Base-by-base conservation (phyloP, 2,329 filamentous ascomycete species). In the Pseudocercospora fuligena region DNA sequence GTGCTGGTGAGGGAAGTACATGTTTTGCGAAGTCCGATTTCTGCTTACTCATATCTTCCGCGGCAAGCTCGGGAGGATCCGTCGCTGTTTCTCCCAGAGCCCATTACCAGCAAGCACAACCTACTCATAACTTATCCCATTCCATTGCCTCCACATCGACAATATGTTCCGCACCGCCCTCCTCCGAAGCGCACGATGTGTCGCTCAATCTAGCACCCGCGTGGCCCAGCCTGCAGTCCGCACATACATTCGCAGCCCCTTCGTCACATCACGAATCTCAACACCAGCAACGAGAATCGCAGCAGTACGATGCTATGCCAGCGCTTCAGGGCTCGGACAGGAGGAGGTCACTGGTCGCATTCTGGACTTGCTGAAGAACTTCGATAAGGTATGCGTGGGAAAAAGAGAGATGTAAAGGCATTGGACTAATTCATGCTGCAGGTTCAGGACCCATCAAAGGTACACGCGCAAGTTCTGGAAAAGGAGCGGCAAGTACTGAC, bases 101-200 rank as follows among this genome's bases (percentile, higher is more conserved):
- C 36, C 40, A 43, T 43, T 16, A 19, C 40, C 7, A 43, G 40
- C 33, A 43, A 43, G 40, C n/a, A 43, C 40, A 43, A n/a, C 40
- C 40, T 43, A 8, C 40, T 16, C 16, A 31, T n/a, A 27, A 16
- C 21, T 56, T 54, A 6, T 27, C 25, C 51, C 11, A 29, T 16
- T n/a, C 27, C 51, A 56, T 56, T 27, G 16, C 27, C 27, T n/a
- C 51, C 25, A 56, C 27, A 56, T 31, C 51, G 25, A 56, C 51
- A 89, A 77, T 72, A 98, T 98, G 94, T 93, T 97, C 87, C 92
- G 94, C 84, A 89, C 92, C 82, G 90, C 92, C 79, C 82, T 95
- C 81, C 85, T 94, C 84, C 91, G 91, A 83, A 90, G 92, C 78
- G 88, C 91, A 80, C 85, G 88, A 78, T 82, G 78, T 69, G 78